Evolutionary conservation across 345 rosid genomes (phyloP).

Genomic region (Carallia pectinifolia): DNA sequence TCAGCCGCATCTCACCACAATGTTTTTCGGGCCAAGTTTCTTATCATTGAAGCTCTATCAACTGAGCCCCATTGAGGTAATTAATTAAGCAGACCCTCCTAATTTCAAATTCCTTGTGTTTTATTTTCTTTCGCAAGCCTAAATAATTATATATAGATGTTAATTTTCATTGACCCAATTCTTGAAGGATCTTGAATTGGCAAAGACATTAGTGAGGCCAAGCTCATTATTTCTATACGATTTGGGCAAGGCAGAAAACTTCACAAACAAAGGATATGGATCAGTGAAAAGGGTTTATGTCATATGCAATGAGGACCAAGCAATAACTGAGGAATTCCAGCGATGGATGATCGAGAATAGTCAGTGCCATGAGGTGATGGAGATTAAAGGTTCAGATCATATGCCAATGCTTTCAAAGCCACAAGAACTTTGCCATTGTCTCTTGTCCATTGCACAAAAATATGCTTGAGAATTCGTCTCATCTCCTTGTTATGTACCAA

Average conservation of each 20-base stretch:
- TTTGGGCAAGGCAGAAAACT: background rate
- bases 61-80: conserved; percentile 10
- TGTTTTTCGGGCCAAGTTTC: conserved; percentile 27
- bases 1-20: background rate
- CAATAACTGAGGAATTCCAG: conserved; percentile 14
- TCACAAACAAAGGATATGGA: conserved; percentile 19
- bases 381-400: conserved; percentile 20
- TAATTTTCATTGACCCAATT: background rate
- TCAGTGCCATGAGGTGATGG: conserved; percentile 10
- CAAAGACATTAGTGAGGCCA: conserved; percentile 18
- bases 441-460: conserved; percentile 9
- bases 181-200: conserved; percentile 19
- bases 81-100: background rate
- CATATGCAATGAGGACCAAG: conserved; percentile 11
- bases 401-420: conserved; percentile 24
- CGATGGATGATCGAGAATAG: conserved; percentile 24
- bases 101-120: background rate
- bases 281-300: conserved; percentile 2
- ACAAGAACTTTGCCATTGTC: conserved; percentile 7
- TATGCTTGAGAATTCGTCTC: conserved; percentile 5
- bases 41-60: conserved; percentile 22
- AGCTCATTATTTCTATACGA: conserved; percentile 6
- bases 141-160: background rate
- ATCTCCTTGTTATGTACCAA: too few species aligned
- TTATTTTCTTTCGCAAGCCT: background rate